These are phyloP conservation scores for Colletotrichum tanaceti DNA, from an alignment of 2,329 filamentous ascomycete genomes.

Conservation along the genomic window DNA sequence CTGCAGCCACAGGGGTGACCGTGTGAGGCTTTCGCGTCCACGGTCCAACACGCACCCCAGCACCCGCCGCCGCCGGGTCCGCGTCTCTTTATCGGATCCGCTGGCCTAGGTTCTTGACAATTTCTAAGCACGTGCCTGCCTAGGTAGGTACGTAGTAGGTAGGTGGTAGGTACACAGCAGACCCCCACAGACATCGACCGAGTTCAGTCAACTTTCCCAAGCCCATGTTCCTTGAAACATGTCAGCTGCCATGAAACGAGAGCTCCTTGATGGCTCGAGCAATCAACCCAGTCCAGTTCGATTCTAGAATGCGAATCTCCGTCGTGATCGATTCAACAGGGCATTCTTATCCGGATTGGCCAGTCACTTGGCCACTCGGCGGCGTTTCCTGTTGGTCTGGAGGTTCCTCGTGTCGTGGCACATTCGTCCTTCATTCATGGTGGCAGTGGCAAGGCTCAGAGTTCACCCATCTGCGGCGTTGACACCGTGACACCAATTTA, in stretches of 20 bases:
- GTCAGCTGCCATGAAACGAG: conserved; percentile 34
- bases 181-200: not conserved
- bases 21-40: conserved; percentile 23
- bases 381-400: not conserved
- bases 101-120: no score
- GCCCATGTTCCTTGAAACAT: conserved; percentile 33
- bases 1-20: conserved; percentile 32
- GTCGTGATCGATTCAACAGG: conserved; percentile 11
- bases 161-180: no score
- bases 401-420: conserved; percentile 4
- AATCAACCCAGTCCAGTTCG: not conserved
- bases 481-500: not conserved
- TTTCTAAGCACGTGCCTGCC: no score
- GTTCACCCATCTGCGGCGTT: not conserved
- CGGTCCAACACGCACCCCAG: not conserved
- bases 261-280: conserved; percentile 23
- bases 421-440: not conserved
- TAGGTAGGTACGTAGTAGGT: no score
- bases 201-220: conserved; percentile 19
- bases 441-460: not conserved
- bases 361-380: not conserved
- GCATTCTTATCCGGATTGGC: not conserved
- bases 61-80: conserved; percentile 10
- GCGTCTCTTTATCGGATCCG: conserved; percentile 9
- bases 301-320: conserved; percentile 6